Evolutionary conservation across 805 yeast genomes (phyloP), one percentile per base, ranked within the genome.

Genomic region (Candida coleopterorum): DNA sequence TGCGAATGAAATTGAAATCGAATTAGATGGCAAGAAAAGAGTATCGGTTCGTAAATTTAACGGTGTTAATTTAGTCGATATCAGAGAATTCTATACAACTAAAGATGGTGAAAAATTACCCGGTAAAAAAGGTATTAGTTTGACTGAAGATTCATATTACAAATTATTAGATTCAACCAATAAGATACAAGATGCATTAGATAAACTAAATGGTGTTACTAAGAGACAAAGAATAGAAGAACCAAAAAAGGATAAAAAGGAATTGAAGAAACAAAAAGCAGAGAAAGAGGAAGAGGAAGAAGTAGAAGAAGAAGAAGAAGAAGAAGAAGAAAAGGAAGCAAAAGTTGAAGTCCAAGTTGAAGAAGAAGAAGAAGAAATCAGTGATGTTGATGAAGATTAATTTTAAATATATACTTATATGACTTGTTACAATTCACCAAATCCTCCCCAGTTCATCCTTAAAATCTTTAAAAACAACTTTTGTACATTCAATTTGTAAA

Each of bases 11-110:
- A 34, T 35, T 6, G 48, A 43, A n/a, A 49, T 58, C 32, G 60
- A 56, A 29, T 52, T 66, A 32, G 70, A 60, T 45, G 43, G 37
- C 29, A 63, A 59, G 43, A 87, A 86, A 53, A 74, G 78, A 38
- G 82, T 85, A 22, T 75, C 85, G 0, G 87, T 90, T 12, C 71
- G 87, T 39, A 74, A 73, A 46, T 89, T 77, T 66, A 79, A 83
- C 38, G 79, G 79, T 35, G 62, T 65, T 38, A 74, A 74, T 23
- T 62, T 88, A 45, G 77, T 90, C 10, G 96, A 89, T 50, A 84
- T 89, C 36, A 73, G 97, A 40, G 96, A 89, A 55, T 87, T 68
- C 61, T 89, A 86, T 56, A 34, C 52, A 11, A 70, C 63, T 46
- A 62, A 58, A 40, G 68, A 68, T 35, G 81, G 81, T 5, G 81